phyloP scores from a whole-genome alignment of 306 rosid species.

The Dryas octopetala region DNA sequence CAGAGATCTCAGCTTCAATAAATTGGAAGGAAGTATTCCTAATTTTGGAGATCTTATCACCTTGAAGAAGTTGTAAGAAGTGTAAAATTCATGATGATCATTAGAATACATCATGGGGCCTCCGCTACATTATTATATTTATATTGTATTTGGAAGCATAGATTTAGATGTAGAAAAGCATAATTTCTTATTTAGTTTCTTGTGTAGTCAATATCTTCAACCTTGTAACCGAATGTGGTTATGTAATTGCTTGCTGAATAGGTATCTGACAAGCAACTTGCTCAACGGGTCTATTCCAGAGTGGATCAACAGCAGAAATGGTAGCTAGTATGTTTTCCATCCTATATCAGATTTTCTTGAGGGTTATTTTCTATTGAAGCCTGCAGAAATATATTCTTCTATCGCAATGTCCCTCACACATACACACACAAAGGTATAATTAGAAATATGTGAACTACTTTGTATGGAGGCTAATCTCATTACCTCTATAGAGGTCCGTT shows the following conservation, averaged over 20 bases:
- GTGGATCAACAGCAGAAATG: conserved; percentile 17
- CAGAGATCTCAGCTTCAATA: conserved; percentile 37
- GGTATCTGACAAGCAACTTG: conserved; percentile 32
- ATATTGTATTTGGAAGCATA: neutral
- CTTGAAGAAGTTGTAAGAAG: conserved; percentile 20
- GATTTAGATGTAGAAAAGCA: neutral
- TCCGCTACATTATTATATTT: neutral
- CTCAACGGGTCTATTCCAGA: conserved; percentile 29
- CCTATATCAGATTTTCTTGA: neutral
- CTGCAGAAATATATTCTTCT: neutral
- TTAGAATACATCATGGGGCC: neutral
- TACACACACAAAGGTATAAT: too few species aligned
- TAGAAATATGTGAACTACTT: neutral
- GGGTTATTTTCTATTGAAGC: too few species aligned
- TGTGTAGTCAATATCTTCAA: neutral
- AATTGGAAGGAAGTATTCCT: conserved; percentile 12
- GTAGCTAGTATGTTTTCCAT: conserved; percentile 4
- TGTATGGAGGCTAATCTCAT: too few species aligned
- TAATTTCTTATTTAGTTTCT: neutral
- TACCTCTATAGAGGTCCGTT: too few species aligned
- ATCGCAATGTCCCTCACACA: neutral
- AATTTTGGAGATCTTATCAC: neutral
- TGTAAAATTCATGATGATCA: neutral
- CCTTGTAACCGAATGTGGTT: neutral
- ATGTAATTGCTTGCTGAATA: neutral